Conservation (phyloP, 2,329 filamentous ascomycete species). For the Sporothrix mexicana region DNA sequence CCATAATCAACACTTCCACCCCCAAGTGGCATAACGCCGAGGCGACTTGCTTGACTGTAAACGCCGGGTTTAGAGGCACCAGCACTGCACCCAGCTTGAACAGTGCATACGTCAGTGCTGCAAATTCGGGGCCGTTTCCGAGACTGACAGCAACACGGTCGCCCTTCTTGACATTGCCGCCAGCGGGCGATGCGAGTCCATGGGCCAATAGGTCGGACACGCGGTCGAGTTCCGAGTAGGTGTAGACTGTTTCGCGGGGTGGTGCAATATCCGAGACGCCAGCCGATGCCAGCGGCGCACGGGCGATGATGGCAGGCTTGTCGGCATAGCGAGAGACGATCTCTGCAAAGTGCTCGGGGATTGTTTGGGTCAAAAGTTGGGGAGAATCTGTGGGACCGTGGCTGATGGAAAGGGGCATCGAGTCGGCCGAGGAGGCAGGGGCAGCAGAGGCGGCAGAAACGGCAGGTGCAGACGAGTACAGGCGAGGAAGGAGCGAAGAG, state of each 20-base stretch:
- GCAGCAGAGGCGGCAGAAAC: neutral
- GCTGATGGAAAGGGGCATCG: constrained; percentile 26
- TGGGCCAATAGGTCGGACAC: constrained; percentile 77
- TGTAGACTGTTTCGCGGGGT: constrained; percentile 65
- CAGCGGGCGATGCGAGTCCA: constrained; percentile 69
- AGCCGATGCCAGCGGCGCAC: constrained; percentile 48
- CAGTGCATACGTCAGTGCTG: constrained; percentile 82
- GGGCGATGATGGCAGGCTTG: constrained; percentile 62
- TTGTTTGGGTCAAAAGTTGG: constrained; percentile 68
- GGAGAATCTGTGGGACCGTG: constrained; percentile 55
- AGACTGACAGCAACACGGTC: constrained; percentile 85
- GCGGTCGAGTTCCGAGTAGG: constrained; percentile 75
- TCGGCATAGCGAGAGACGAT: constrained; percentile 70
- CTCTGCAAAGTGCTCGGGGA: constrained; percentile 73
- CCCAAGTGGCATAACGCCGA: constrained; percentile 78
- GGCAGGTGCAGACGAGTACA: constrained; percentile 14
- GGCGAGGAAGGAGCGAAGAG: constrained; percentile 4
- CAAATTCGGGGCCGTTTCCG: constrained; percentile 85
- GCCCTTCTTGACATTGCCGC: constrained; percentile 68
- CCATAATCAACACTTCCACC: constrained; percentile 77
- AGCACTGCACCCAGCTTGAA: constrained; percentile 95
- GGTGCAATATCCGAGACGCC: constrained; percentile 24
- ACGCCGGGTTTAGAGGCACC: constrained; percentile 91
- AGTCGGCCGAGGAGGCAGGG: neutral
- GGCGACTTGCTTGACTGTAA: constrained; percentile 78